These are phyloP conservation scores for Trebouxiophyceae sp. DNA, from an alignment of 163 green algal species.

Conservation along the genomic window DNA sequence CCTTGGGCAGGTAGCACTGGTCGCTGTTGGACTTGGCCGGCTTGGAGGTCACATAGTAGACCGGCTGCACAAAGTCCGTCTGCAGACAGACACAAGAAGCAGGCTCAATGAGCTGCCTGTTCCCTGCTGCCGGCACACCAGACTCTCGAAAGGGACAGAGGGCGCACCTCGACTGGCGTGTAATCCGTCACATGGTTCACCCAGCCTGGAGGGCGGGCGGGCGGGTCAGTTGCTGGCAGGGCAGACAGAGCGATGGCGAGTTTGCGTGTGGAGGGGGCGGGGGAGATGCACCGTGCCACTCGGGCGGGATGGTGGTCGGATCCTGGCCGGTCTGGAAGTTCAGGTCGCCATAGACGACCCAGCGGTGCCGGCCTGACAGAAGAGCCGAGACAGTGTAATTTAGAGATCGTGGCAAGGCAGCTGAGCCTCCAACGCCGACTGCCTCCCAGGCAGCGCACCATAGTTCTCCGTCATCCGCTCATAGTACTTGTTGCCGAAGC, in stretches of 20 bases:
- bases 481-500: conserved; percentile 48
- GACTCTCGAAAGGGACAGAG: not conserved
- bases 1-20: conserved; percentile 16
- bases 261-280: no score
- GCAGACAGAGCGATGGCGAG: no score
- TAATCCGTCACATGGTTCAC: not conserved
- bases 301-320: conserved; percentile 21
- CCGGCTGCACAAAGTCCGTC: conserved; percentile 4
- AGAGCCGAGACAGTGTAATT: no score
- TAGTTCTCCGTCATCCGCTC: conserved; percentile 24
- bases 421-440: no score
- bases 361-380: conserved; percentile 36
- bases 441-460: no score
- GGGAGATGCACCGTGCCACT: conserved; percentile 37
- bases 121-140: not conserved
- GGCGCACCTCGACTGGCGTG: not conserved
- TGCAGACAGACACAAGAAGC: not conserved
- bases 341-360: conserved; percentile 39
- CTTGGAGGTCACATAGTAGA: conserved; percentile 4
- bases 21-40: conserved; percentile 1
- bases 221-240: no score
- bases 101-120: not conserved
- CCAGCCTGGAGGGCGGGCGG: not conserved
- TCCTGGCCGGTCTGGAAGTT: conserved; percentile 28
- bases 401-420: no score